A percentile compares a stretch with the other conserved stretches of the same genome.
Evolutionary conservation across 306 rosid species (phyloP).

Genomic region (Spatholobus suberectus): DNA sequence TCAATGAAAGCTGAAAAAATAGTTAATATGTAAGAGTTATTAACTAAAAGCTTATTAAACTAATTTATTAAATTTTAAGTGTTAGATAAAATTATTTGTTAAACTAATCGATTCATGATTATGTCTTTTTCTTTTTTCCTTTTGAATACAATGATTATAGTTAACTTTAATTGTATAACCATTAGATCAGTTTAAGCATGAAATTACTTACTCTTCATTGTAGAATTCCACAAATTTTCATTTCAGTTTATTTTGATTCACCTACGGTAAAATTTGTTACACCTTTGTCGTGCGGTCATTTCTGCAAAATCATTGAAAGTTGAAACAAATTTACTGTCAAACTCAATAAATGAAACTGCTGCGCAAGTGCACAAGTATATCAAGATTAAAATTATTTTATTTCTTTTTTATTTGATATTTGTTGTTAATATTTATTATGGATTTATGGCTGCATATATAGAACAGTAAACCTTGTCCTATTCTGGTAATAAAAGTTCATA

Average conservation of each 20-base stretch:
- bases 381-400: background rate
- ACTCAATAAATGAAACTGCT: no score
- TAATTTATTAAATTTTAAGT: no score
- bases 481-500: background rate
- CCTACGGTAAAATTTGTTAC: no score
- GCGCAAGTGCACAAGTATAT: background rate
- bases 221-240: background rate
- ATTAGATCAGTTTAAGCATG: background rate
- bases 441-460: background rate
- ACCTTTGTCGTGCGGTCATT: no score
- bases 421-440: background rate
- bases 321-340: background rate
- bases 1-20: no score
- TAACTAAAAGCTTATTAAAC: no score
- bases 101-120: background rate
- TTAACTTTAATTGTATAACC: background rate
- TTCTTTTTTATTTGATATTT: background rate
- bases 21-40: no score
- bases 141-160: background rate
- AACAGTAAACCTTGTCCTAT: constrained; percentile 1
- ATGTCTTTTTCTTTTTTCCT: background rate
- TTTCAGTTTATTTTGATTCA: no score
- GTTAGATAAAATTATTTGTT: no score
- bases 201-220: background rate
- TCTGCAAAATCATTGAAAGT: background rate